Evolutionary conservation across 345 rosid species (phyloP), one percentile per base, ranked within the genome.

Genomic region (Salix caprea): DNA sequence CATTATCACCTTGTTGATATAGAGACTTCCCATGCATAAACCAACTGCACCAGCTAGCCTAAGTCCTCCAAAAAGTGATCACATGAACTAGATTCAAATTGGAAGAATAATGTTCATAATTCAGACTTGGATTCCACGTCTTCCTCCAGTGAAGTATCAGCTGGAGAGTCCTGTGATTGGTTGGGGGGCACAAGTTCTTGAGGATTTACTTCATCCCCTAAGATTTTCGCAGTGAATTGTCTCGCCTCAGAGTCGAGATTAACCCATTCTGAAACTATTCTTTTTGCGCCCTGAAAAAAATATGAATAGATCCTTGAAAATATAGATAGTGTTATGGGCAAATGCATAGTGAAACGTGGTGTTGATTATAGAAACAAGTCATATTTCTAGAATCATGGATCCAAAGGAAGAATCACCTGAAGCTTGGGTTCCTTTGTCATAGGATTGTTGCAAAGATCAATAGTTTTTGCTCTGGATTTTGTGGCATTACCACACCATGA

Each of bases 341-440:
- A 21, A 11, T 54, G 36, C 11, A 71, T 26, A 32, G 40, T 5
- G 23, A 48, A 37, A 46, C 2, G 15, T 14, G 19, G 30, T 28
- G 18, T 8, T 65, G 54, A 64, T 71, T 36, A 34, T 7, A 37
- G 9, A 30, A n/a, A 66, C 69, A 60, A 56, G 28, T n/a, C 42
- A 19, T 13, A 7, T 3, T 26, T 23, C 28, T 6, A 36, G 32
- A 24, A 12, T 44, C 3, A 26, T 42, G 8, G 13, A 16, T 37
- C 7, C 52, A 28, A 40, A 42, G 9, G 52, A 61, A 40, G 2
- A 67, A 28, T 74, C 77, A 91, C 99, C 97, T 93, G 90, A 83
- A 96, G 98, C 81, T 96, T 96, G 64, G 99, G 99, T 79, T 96
- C 99, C 82, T 96, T 96, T 50, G 98, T 96, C 99, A 93, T 96